A percentile compares a stretch with the other conserved stretches of the same genome.
These are phyloP conservation scores for Leccinum disarticulatum DNA, from an alignment of 768 basidiomycete species.

Conservation along the genomic window DNA sequence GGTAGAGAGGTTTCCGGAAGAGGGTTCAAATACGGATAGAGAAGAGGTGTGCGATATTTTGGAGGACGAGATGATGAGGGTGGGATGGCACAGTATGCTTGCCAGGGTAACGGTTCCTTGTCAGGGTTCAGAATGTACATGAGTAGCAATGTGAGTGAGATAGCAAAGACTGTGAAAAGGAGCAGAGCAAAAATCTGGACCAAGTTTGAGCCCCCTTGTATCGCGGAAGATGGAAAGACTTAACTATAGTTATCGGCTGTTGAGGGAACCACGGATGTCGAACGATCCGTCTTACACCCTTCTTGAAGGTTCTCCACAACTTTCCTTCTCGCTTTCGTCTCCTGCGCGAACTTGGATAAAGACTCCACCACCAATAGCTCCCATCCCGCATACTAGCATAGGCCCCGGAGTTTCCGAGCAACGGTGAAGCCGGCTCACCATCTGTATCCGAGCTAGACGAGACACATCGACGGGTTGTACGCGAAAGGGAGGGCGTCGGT, in stretches of 20 bases:
- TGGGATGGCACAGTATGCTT: constrained; percentile 83
- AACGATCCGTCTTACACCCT: constrained; percentile 54
- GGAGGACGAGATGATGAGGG: constrained; percentile 45
- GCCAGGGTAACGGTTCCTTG: constrained; percentile 93
- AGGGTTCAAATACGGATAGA: constrained; percentile 40
- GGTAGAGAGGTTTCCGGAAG: constrained; percentile 28
- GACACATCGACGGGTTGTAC: constrained; percentile 47
- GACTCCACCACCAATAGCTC: constrained; percentile 58
- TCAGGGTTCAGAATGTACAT: constrained; percentile 95
- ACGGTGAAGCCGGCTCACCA: constrained; percentile 53
- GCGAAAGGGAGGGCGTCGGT: constrained; percentile 59
- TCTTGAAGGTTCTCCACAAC: constrained; percentile 50
- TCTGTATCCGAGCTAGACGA: constrained; percentile 63
- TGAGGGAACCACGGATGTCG: constrained; percentile 77
- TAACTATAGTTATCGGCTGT: constrained; percentile 78
- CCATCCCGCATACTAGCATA: constrained; percentile 45
- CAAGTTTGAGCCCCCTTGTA: constrained; percentile 22
- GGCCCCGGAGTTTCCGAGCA: constrained; percentile 30
- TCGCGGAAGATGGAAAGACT: constrained; percentile 27
- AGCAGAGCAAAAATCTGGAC: constrained; percentile 66
- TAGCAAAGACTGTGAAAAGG: constrained; percentile 76
- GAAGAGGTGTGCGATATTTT: constrained; percentile 41
- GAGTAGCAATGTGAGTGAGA: constrained; percentile 81
- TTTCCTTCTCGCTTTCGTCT: constrained; percentile 52
- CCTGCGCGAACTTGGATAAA: constrained; percentile 40